Evolutionary conservation across 768 basidiomycete species (phyloP).

Genomic region (Boletus subparvulus): DNA sequence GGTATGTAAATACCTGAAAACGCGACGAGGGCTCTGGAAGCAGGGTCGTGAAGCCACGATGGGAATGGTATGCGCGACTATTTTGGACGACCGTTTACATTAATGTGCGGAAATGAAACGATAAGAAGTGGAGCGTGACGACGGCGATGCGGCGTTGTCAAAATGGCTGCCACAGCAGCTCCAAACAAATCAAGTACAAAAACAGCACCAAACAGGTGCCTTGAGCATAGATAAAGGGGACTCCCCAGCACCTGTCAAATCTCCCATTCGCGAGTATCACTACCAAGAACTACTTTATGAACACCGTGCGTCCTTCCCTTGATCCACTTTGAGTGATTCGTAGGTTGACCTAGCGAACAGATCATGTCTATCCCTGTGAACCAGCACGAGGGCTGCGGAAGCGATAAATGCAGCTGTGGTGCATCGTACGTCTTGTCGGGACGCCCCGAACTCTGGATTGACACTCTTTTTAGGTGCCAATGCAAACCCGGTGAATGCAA

Average conservation of each 20-base stretch:
- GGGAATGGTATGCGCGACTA: no score
- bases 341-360: neutral
- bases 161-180: no score
- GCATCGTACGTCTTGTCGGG: neutral
- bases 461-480: neutral
- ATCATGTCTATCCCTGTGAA: conserved; percentile 4
- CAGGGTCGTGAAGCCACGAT: no score
- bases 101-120: neutral
- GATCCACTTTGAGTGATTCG: neutral
- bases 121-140: no score
- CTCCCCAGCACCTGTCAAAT: no score
- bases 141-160: no score
- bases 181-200: neutral
- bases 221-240: neutral
- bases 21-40: no score
- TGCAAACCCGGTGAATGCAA: neutral
- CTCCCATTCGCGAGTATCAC: neutral
- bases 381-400: conserved; percentile 9
- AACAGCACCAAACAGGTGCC: neutral
- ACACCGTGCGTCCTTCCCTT: neutral
- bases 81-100: neutral
- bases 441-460: neutral
- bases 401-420: neutral
- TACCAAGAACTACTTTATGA: conserved; percentile 5
- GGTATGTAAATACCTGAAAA: no score